Evolutionary conservation across 23 red algal genomes (phyloP), one percentile per base, ranked within the genome.

Genomic region (Agarophyton chilense): DNA sequence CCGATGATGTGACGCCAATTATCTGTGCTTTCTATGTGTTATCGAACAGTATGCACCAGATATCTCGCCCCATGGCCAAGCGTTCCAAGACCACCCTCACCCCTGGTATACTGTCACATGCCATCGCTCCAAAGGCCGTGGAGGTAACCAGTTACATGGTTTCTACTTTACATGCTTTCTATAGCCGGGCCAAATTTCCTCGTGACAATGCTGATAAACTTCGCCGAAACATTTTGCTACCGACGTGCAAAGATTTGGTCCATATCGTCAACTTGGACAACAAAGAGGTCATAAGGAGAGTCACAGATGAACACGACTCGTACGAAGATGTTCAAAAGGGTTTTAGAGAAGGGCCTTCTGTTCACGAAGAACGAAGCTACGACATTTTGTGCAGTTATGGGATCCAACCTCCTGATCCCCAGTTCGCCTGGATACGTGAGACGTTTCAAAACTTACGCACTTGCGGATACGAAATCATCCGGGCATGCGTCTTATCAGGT

Each of bases 401-500:
- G 26, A 78, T 88, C 33, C 32, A 76, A 36, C 84, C 84, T 34
- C 84, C 84, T 18, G 49, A 88, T 29, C 51, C 19, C 1, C 42
- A 77, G 31, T 62, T 31, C 36, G 51, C 29, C 16, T 65, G 51
- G 52, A 44, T 61, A 51, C 84, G 84, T 42, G 84, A 88, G 55
- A 44, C 52, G 18, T 51, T 88, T 24, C 60, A 78, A 21, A 65
- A 57, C 32, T 56, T 88, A 16, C 14, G 84, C 46, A 88, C 31
- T 21, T 77, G 60, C 38, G 84, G 47, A 4, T 88, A 88, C 29
- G 84, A 88, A 56, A 88, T 77, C 34, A 76, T 88, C 41, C 47
- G 84, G 17, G 65, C 84, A 4, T 53, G 63, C 47, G 52, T 88
- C 65, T 63, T 88, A 32, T 88, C 84, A 11, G 84, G 84, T 17